Evolutionary conservation across 768 basidiomycete genomes (phyloP), one percentile per base, ranked within the genome.

Genomic region (Suillus sp.): DNA sequence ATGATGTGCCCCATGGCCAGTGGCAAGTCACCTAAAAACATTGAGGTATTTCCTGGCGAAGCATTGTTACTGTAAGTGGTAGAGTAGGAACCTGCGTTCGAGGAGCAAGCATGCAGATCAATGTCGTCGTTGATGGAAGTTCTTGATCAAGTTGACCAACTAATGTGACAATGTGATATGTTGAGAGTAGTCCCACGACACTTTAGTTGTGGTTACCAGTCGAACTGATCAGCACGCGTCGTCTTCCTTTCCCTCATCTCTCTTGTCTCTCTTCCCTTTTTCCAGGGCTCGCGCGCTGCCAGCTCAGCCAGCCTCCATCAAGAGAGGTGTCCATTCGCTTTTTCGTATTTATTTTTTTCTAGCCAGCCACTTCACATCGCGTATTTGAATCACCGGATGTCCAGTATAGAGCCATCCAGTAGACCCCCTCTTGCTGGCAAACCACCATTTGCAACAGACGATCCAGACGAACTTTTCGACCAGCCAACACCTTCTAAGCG

Each of bases 381-480:
- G 8, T 56, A 56, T n/a, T n/a, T 35, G n/a, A 54, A 54, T 37
- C 55, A 25, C 11, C 18, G 38, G 27, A 57, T 57, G 56, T 40
- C 56, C 38, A 40, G 18, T 57, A 20, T 27, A 40, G 56, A 57
- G 20, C 18, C 38, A 40, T 27, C 37, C 11, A 57, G 56, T 13
- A 57, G 38, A 57, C 56, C 56, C 6, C 56, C 56, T 27, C 56
- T 57, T 40, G 56, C 56, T 18, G 56, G 56, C 6, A 57, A 57
- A 40, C 56, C 56, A 20, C 56, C 56, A 32, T 90, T 83, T 71
- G 89, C 86, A 53, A 89, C 87, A 42, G 85, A 91, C 76, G 83
- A 88, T 69, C 85, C 85, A 7, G 86, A 89, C 73, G 81, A 83
- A 27, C 76, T 82, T 66, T 90, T 86, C 71, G 80, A 85, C 65